Evolutionary conservation across 2,329 filamentous ascomycete genomes (phyloP).

Genomic region (Aspergillus sp.): DNA sequence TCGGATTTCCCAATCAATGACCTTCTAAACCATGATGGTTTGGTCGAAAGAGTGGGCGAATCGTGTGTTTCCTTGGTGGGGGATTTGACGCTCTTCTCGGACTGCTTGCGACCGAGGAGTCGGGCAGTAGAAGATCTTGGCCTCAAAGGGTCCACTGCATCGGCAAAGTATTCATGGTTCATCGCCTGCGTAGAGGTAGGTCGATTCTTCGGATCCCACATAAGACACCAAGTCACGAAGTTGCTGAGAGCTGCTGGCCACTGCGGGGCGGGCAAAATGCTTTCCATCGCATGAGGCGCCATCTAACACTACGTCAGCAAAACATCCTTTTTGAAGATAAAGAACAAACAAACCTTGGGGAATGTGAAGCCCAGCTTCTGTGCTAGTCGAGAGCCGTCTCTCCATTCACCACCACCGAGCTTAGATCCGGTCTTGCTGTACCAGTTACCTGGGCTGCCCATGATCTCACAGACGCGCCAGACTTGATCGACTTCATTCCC

Average conservation of each 20-base stretch:
- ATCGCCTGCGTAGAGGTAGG: slow-evolving; percentile 94
- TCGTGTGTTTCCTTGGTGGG: slow-evolving; percentile 62
- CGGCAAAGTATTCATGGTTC: slow-evolving; percentile 89
- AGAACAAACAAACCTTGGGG: slow-evolving; percentile 61
- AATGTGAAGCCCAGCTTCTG: slow-evolving; percentile 98
- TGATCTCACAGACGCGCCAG: slow-evolving; percentile 98
- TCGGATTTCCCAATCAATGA: slow-evolving; percentile 83
- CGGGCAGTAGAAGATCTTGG: slow-evolving; percentile 88
- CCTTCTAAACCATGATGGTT: slow-evolving; percentile 96
- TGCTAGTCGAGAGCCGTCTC: slow-evolving; percentile 85
- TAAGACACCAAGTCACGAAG: slow-evolving; percentile 97
- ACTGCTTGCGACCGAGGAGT: slow-evolving; percentile 85
- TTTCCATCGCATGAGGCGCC: slow-evolving; percentile 96
- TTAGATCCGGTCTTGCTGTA: slow-evolving; percentile 85
- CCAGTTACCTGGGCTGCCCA: slow-evolving; percentile 98
- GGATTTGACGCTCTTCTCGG: slow-evolving; percentile 69
- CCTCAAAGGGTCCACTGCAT: slow-evolving; percentile 86
- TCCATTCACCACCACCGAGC: slow-evolving; percentile 96
- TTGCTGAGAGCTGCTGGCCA: slow-evolving; percentile 86
- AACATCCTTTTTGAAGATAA: not conserved
- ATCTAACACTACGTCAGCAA: slow-evolving; percentile 56
- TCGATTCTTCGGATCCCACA: slow-evolving; percentile 94
- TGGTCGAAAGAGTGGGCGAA: slow-evolving; percentile 64
- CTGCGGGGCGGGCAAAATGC: slow-evolving; percentile 82
- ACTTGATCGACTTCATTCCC: slow-evolving; percentile 99